Base-by-base conservation (phyloP, 495 filamentous ascomycete species). In the Thermochaetoides thermophila region DNA sequence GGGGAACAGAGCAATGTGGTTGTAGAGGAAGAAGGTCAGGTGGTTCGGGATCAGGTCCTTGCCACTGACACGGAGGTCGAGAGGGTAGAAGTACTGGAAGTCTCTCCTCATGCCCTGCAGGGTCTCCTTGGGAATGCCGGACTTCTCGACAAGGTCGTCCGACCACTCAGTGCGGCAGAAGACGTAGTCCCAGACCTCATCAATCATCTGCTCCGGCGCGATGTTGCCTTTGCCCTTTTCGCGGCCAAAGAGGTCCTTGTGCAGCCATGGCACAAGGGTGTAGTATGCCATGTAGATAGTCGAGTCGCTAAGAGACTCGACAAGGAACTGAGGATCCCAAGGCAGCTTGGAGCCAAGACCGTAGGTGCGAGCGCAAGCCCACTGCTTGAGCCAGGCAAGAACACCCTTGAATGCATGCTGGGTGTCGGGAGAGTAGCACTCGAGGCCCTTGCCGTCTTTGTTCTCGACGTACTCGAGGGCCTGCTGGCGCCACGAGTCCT, bases 241-340 rank as follows among this genome's bases (percentile, higher is more conserved):
- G 38, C 73, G 74, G 12, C 86, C 86, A 41, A 81, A 93, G 17
- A 84, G 72, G 45, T 68, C 65, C 29, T 61, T 71, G 59, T 92
- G 85, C 15, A 97, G 71, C 43, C 78, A 69, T 54, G 94, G 87
- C 8, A 82, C 76, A 41, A 97, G 74, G 6, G 89, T 94, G 60
- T 97, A 97, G 62, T 96, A 97, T 11, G 84, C 75, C 79, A 85
- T 87, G 60, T 97, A 97, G 48, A 96, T 71, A 2, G 89, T 94
- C 25, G 74, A 81, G 53, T 97, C 89, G 48, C 72, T 79, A 56
- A 94, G 60, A 65, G 68, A 76, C 62, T 97, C 89, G n/a, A 97
- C 89, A 13, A 93, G 67, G 62, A 86, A 84, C 49, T 81, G 71
- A 24, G 65, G 67, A 51, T 94, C 89, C 86, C 87, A 96, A n/a